phyloP scores from a whole-genome alignment of 805 yeast genomes.

The Candida khao-thaluensis region DNA sequence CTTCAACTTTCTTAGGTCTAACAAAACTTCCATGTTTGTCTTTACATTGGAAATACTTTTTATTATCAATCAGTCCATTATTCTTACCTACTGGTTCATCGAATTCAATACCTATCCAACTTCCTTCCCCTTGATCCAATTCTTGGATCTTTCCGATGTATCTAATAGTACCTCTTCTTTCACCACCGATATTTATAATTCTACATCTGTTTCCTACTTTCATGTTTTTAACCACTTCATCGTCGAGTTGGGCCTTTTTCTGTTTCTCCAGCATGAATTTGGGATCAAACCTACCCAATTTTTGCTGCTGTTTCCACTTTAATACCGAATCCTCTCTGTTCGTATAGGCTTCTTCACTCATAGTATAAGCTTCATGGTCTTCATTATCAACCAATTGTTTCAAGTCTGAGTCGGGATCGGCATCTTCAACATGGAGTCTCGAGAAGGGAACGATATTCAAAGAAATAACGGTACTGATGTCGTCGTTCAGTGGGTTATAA shows the following conservation, averaged over 20 bases:
- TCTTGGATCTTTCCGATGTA: constrained; percentile 68
- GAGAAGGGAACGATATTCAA: constrained; percentile 38
- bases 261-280: constrained; percentile 31
- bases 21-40: constrained; percentile 74
- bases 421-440: constrained; percentile 59
- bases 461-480: constrained; percentile 18
- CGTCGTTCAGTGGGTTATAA: neutral
- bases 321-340: constrained; percentile 61
- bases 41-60: constrained; percentile 55
- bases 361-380: constrained; percentile 27
- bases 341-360: constrained; percentile 63
- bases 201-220: constrained; percentile 55
- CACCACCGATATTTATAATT: constrained; percentile 42
- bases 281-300: constrained; percentile 74
- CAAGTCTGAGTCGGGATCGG: constrained; percentile 52
- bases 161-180: constrained; percentile 67
- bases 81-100: constrained; percentile 88
- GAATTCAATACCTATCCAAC: constrained; percentile 84
- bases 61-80: constrained; percentile 70
- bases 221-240: constrained; percentile 29
- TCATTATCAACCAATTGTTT: constrained; percentile 16
- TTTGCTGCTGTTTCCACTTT: constrained; percentile 70
- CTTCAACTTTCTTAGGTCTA: constrained; percentile 63
- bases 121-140: constrained; percentile 47
- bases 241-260: constrained; percentile 25